Evolutionary conservation across 768 basidiomycete genomes (phyloP), one percentile per base, ranked within the genome.

Genomic region (Harrya chromipes): DNA sequence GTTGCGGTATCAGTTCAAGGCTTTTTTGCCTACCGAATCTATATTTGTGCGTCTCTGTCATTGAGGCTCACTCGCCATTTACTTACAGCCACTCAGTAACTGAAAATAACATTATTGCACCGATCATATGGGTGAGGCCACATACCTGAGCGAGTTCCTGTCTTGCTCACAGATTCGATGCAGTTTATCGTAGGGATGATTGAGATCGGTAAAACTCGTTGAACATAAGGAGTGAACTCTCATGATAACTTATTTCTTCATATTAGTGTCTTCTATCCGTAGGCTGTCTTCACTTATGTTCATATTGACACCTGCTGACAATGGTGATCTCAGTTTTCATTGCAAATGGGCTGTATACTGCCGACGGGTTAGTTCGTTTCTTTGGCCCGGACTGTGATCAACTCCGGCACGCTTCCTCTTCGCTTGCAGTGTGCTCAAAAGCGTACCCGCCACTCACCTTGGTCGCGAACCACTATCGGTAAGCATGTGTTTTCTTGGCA

Each of bases 1-100:
- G 24, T 40, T 6, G 19, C 31, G n/a, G 10, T 29, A 13, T 4
- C 23, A 13, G n/a, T 39, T 21, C 49, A 46, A 40, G 43, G n/a
- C 1, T 46, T 50, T 35, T 50, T 50, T 14, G 26, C 40, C 6
- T n/a, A 50, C 10, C 38, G 49, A 31, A 45, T 45, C 31, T 50
- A 40, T 5, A 10, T 40, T 26, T 46, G 49, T 50, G 33, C 4
- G 49, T 35, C 16, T 40, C 19, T 6, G 23, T 6, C 14, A 16
- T 4, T 6, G 6, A 13, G 17, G 1, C 19, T 7, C 4, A 16
- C 23, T 34, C 12, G 3, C 17, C 5, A 14, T 20, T 9, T 9
- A 35, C 12, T 45, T 7, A 40, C 7, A 26, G 4, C 1, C 7
- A 7, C 44, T 2, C 43, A 50, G 49, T 50, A 21, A 35, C 38